Base-by-base conservation (phyloP, 768 basidiomycete genomes). In the Rhodotorula diobovata region DNA sequence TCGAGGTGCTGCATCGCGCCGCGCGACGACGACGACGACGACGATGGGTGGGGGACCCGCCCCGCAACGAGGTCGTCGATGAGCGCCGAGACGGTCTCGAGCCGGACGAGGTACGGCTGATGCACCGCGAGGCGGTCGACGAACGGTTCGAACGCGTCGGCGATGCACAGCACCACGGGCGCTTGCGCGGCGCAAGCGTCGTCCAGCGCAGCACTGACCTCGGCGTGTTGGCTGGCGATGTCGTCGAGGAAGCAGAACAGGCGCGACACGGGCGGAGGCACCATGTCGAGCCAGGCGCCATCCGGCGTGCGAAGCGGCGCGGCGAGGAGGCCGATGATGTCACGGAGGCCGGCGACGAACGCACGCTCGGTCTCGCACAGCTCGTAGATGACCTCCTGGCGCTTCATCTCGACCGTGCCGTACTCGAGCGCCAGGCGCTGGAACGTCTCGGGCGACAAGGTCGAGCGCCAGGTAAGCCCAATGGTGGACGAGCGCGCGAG, bases 221-320 rank as follows among this genome's bases (percentile, higher is more conserved):
- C 84, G 9, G 82, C 81, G 74, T 96, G 93, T 4, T 93, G 82
- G 64, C 88, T 87, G 18, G 89, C 83, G 70, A 97, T 90, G 75
- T 91, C 90, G 74, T 94, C 91, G 61, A 94, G 81, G 88, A 90
- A 91, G 79, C 93, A 91, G 70, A 97, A 87, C 32, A 93, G 83
- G 20, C 86, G 85, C 1, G 87, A 84, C 21, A 92, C 83, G 46
- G 87, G 84, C 4, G 82, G 71, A 1, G 92, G 91, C 28, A 97
- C 80, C 35, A 92, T 92, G 2, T 86, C 81, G 48, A 95, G 88
- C 91, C 93, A 96, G 3, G 82, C 78, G 62, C 86, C 86, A 74
- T 88, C 85, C 70, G 88, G 86, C 6, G 86, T 83, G 15, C 90
- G 87, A 16, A 96, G 84, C 0, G 93, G 93, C 10, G 86, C 82